Conservation (phyloP, 164 flowering plant species). For the Chimonanthus salicifolius region DNA sequence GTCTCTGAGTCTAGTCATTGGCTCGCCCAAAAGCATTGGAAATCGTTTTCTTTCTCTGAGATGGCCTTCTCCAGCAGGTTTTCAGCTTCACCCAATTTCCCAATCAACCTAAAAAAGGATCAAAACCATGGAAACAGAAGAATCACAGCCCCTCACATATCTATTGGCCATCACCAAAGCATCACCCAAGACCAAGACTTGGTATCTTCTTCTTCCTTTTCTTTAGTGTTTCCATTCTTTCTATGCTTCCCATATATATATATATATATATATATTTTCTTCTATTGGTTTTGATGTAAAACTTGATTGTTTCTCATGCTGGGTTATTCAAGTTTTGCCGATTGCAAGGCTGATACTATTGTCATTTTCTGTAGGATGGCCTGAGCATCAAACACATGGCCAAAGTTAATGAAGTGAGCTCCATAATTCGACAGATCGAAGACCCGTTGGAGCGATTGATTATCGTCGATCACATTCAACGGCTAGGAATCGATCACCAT, state of each 20-base stretch:
- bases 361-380: background rate
- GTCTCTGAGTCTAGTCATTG: too few species aligned
- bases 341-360: background rate
- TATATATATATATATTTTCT: too few species aligned
- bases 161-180: background rate
- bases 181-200: background rate
- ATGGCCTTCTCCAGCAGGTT: background rate
- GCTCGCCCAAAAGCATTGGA: too few species aligned
- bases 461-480: slow-evolving; percentile 28
- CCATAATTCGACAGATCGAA: background rate
- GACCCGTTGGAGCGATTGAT: slow-evolving; percentile 10
- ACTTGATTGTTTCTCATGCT: background rate
- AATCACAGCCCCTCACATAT: background rate
- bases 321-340: background rate
- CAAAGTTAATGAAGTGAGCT: slow-evolving; percentile 1
- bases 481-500: slow-evolving; percentile 26
- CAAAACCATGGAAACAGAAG: background rate
- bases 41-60: too few species aligned
- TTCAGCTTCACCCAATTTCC: background rate
- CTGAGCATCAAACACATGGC: too few species aligned
- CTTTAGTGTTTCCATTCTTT: background rate
- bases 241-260: too few species aligned
- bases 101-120: background rate
- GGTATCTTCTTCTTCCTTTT: background rate
- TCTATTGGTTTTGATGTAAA: background rate